Base-by-base conservation (phyloP, 805 yeast species). In the Starmerella lactis-condensi region DNA sequence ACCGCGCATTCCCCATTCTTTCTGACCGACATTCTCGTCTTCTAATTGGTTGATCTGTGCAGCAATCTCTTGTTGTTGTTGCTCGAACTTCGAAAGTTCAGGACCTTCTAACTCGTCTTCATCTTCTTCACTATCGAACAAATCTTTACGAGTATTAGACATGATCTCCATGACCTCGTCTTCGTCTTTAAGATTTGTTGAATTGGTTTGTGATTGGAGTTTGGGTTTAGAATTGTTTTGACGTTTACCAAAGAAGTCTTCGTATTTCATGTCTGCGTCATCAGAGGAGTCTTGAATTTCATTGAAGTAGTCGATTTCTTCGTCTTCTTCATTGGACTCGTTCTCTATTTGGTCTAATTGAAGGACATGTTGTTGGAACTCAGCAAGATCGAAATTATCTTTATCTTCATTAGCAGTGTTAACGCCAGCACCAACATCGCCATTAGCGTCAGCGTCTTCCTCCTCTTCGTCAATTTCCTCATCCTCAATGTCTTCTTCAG, bases 1-100 rank as follows among this genome's bases (percentile, higher is more conserved):
- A 56, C 98, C 98, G 45, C 72, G 75, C 68, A 85, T 64, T 6
- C 93, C 71, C 98, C 98, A 85, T 46, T 71, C 72, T 58, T 89
- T 85, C 35, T 75, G 85, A 4, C 83, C 89, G 19, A 85, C 72
- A 12, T 89, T 73, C 51, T 83, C 95, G 27, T 71, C 69, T 55
- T 85, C 98, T 30, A 83, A 60, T 43, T 66, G 62, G 22, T 66
- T 66, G 38, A 89, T 89, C 53, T 89, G 92, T 22, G 65, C 62
- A 45, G 73, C 77, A 17, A 89, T 60, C 37, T 68, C 69, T 31
- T 61, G 60, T 53, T 85, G 95, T 51, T 81, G 92, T 43, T 67
- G 74, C 53, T 85, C 91, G 50, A 69, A 81, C 4, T 79, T 67
- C 0, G 93, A 78, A 34, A 81, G 54, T 17, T 53, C 60, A 12